These are phyloP conservation scores for Alternaria metachromatica DNA, from an alignment of 2,329 filamentous ascomycete genomes.

Conservation along the genomic window DNA sequence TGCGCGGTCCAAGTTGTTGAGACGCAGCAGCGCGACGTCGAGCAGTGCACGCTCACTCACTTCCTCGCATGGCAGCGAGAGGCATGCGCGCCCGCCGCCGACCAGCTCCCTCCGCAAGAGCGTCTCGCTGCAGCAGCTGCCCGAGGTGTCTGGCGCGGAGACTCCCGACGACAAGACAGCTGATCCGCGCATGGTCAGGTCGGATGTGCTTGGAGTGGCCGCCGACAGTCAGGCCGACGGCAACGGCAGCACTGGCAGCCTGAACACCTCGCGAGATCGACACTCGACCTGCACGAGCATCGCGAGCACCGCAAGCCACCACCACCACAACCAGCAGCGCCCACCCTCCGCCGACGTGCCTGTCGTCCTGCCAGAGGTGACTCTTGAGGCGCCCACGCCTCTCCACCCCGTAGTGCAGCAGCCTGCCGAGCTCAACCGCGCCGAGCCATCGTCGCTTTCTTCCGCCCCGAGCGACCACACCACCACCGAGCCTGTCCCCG, in stretches of 20 bases:
- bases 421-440: conserved; percentile 19
- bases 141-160: conserved; percentile 21
- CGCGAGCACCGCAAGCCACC: conserved; percentile 13
- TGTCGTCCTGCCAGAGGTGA: conserved; percentile 32
- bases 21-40: conserved; percentile 38
- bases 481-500: conserved; percentile 14
- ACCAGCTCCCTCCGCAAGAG: conserved; percentile 35
- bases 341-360: conserved; percentile 19
- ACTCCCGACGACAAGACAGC: conserved; percentile 12
- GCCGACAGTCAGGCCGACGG: conserved; percentile 21
- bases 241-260: conserved; percentile 14
- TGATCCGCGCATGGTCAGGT: conserved; percentile 31
- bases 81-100: conserved; percentile 6
- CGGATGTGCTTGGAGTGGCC: conserved; percentile 31
- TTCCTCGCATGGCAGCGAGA: conserved; percentile 39
- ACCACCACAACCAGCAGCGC: conserved; percentile 14
- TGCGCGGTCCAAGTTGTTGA: conserved; percentile 38
- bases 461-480: conserved; percentile 11
- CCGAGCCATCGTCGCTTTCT: conserved; percentile 19
- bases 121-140: conserved; percentile 42
- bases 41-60: conserved; percentile 28
- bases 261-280: conserved; percentile 24
- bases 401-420: conserved; percentile 26
- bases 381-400: conserved; percentile 46
- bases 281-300: conserved; percentile 19